Conservation (phyloP, 1,284 basidiomycete genomes). For the Ustilago nuda region DNA sequence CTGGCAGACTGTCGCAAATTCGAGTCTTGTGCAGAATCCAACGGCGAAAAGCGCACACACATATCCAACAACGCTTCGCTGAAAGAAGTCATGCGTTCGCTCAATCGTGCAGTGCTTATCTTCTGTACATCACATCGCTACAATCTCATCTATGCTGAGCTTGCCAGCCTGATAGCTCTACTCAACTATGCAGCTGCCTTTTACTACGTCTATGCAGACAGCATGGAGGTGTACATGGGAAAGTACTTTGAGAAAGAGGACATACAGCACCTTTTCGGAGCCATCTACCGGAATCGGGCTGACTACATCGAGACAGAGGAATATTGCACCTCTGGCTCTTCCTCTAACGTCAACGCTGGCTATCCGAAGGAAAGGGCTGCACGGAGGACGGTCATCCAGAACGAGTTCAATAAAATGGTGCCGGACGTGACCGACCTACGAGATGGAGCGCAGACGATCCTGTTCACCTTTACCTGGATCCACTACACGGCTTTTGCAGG, state of each 20-base stretch:
- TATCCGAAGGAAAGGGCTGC: not conserved
- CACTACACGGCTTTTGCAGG: conserved; percentile 21
- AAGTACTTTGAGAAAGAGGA: not conserved
- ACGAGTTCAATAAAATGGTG: not conserved
- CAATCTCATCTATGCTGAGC: conserved; percentile 13
- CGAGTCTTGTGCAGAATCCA: conserved; percentile 12
- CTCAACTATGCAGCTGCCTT: conserved; percentile 38
- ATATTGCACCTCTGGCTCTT: conserved; percentile 1
- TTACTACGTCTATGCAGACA: conserved; percentile 10
- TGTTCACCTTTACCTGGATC: conserved; percentile 42
- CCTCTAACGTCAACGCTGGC: not conserved
- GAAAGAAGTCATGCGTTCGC: conserved; percentile 12
- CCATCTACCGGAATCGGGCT: conserved; percentile 10
- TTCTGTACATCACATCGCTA: not conserved
- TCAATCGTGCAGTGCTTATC: conserved; percentile 25
- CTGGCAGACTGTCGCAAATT: conserved; percentile 23
- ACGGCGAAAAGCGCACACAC: conserved; percentile 6
- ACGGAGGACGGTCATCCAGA: not conserved
- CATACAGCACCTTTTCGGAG: conserved; percentile 3
- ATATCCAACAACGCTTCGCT: conserved; percentile 10
- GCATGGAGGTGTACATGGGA: conserved; percentile 16
- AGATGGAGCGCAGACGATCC: conserved; percentile 29
- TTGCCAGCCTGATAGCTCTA: conserved; percentile 21
- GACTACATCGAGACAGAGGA: conserved; percentile 30
- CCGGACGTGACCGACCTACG: conserved; percentile 29